Base-by-base conservation (phyloP, 495 filamentous ascomycete genomes). In the Aspergillus incahuasiensis region DNA sequence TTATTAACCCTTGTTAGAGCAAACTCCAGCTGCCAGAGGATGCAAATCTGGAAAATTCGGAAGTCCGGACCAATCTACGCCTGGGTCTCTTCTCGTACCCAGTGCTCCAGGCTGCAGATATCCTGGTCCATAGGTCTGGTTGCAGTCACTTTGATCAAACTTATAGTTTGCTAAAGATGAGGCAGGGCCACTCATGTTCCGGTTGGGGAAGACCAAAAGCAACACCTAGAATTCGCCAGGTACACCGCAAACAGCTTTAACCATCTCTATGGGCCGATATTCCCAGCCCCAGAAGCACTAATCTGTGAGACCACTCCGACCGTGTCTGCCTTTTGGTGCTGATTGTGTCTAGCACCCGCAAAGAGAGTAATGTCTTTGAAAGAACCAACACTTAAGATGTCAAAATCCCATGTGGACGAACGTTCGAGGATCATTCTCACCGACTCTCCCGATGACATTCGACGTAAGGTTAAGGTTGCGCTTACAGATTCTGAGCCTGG, bases 81-180 rank as follows among this genome's bases (percentile, higher is more conserved):
- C 80, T 95, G 12, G 95, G 94, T n/a, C 79, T 98, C 6, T 95
- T 96, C 74, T 94, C 91, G 9, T 98, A 98, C 65, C 94, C 94
- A 13, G 90, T 98, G 20, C 81, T 98, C 12, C 92, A 97, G 67
- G 92, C 94, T 24, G 94, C 95, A 30, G 94, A 98, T 69, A 89
- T 98, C 42, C 80, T 98, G 21, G 78, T 96, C 13, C 89, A 97
- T 66, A 77, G 85, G 86, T 89, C 64, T 25, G 68, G 38, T 38
- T 19, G 20, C 50, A 6, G 39, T 42, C 30, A 51, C 30, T 40
- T 46, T 46, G 51, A 20, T 58, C 40, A 57, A 40, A 41, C 39
- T 15, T 30, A 54, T 30, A 55, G 1, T 39, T 18, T 67, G 39
- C 72, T 68, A 47, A 62, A 34, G n/a, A 43, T 35, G 12, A 30